Percentiles rank a stretch among this genome's conserved stretches.
Conservation (phyloP, 495 filamentous ascomycete species). For the Penicillium cataractarum region DNA sequence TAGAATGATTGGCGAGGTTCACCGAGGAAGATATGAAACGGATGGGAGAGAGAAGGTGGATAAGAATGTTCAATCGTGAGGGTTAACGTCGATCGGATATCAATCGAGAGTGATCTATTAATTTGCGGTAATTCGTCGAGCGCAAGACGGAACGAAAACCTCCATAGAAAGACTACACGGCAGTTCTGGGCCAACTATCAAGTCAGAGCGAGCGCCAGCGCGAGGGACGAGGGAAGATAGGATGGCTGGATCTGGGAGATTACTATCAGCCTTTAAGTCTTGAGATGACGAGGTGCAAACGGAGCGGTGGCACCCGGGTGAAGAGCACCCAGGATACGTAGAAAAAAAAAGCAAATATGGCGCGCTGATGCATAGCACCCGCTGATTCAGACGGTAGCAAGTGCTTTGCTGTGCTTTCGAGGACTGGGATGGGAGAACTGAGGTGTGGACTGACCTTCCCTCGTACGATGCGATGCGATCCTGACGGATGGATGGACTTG, state of each 20-base stretch:
- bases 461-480: neutral
- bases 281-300: neutral
- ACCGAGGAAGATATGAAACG: neutral
- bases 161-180: neutral
- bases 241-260: neutral
- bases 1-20: neutral
- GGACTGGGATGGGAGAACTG: neutral
- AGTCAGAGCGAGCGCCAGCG: neutral
- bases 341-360: slow-evolving; percentile 6
- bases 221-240: neutral
- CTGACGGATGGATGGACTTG: neutral
- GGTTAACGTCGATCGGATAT: neutral
- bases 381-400: neutral
- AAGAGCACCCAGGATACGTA: neutral
- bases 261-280: neutral
- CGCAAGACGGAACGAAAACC: neutral
- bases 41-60: neutral
- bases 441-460: neutral
- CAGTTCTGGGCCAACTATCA: too few relatives aligned
- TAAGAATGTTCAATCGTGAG: neutral
- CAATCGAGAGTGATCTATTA: neutral
- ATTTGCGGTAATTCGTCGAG: neutral
- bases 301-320: slow-evolving; percentile 4
- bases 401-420: neutral
- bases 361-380: neutral